phyloP scores from a whole-genome alignment of 1,284 basidiomycete species.

The Golubevia sp. region DNA sequence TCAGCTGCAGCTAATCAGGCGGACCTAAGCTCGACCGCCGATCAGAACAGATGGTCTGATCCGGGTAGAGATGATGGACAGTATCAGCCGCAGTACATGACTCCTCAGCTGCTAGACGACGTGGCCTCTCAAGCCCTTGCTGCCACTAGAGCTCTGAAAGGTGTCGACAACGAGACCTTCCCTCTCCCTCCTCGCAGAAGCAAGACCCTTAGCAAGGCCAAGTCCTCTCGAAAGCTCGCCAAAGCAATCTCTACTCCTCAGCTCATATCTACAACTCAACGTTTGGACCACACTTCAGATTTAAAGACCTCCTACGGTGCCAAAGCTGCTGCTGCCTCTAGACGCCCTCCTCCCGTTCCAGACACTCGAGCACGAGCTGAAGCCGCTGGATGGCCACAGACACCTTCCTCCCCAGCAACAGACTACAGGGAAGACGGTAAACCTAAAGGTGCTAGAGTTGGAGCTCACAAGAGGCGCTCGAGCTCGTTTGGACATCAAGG shows the following conservation, averaged over 20 bases:
- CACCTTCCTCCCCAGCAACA: background rate
- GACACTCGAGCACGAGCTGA: background rate
- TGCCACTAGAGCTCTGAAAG: slow-evolving; percentile 46
- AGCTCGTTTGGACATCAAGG: slow-evolving; percentile 42
- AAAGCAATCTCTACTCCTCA: slow-evolving; percentile 44
- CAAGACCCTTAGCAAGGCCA: slow-evolving; percentile 33
- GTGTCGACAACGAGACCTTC: slow-evolving; percentile 18
- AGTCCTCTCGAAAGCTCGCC: slow-evolving; percentile 31
- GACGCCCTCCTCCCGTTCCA: background rate
- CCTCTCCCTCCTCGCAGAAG: slow-evolving; percentile 20
- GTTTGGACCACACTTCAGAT: slow-evolving; percentile 28
- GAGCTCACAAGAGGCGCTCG: slow-evolving; percentile 24
- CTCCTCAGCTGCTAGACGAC: slow-evolving; percentile 25
- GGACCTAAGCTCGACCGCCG: background rate
- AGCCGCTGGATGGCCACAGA: background rate
- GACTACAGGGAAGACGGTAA: background rate
- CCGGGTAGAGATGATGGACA: background rate
- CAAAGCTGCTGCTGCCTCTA: background rate
- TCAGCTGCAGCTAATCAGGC: background rate
- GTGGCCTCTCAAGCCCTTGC: slow-evolving; percentile 42
- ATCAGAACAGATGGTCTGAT: slow-evolving; percentile 6
- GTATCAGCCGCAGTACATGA: slow-evolving; percentile 7
- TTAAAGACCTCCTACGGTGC: slow-evolving; percentile 10
- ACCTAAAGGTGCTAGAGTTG: background rate
- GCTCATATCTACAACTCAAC: slow-evolving; percentile 43